Conservation (phyloP, 257 asterid genomes). For the Nyctanthes arbortristis region DNA sequence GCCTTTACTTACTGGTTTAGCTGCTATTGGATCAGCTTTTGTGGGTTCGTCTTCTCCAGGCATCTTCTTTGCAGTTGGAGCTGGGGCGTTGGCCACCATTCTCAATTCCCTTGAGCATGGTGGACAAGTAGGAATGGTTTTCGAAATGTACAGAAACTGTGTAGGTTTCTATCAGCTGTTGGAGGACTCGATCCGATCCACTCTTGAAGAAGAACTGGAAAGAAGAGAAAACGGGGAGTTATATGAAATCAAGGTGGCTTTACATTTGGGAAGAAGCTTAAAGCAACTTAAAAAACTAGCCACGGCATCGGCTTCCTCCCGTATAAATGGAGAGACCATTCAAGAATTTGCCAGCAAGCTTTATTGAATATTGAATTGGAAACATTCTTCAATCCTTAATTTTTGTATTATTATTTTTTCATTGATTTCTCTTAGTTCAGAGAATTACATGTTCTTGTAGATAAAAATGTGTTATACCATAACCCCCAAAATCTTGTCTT, state of each 20-base stretch:
- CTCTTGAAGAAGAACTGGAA: not conserved
- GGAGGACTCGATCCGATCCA: conserved; percentile 28
- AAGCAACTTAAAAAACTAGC: conserved; percentile 24
- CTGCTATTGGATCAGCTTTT: conserved; percentile 21
- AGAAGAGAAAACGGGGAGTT: conserved; percentile 26
- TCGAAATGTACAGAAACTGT: conserved; percentile 32
- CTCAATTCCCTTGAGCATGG: conserved; percentile 34
- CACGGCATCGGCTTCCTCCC: conserved; percentile 19
- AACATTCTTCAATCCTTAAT: not conserved
- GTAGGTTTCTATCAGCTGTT: conserved; percentile 29
- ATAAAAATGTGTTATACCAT: not conserved
- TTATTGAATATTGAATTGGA: conserved; percentile 14
- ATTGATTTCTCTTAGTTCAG: not conserved
- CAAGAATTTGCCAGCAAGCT: conserved; percentile 37
- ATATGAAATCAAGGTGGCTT: conserved; percentile 28
- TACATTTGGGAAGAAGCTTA: conserved; percentile 32
- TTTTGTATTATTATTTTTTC: too few species aligned
- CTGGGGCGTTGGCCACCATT: conserved; percentile 23
- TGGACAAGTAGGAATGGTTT: conserved; percentile 36
- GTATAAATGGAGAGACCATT: conserved; percentile 12
- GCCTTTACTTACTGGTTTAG: conserved; percentile 18
- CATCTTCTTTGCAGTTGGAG: conserved; percentile 18
- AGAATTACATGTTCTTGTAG: not conserved
- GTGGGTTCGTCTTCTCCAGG: conserved; percentile 7
- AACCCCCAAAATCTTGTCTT: not conserved